Conservation (phyloP, 805 yeast genomes). For the Metschnikowia kunwiensis region DNA sequence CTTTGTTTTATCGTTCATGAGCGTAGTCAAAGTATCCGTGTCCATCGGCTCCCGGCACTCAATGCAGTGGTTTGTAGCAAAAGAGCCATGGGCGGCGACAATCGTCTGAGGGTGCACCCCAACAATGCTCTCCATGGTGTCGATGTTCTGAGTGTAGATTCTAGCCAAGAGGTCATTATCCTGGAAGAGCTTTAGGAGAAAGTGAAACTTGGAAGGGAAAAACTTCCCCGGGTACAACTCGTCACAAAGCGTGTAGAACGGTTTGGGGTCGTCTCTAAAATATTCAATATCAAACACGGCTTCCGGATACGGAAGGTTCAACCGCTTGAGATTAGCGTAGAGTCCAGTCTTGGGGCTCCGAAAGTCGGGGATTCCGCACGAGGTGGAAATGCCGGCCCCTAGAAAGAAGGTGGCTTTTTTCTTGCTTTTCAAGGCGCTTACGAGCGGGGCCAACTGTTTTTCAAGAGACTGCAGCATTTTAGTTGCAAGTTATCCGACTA, state of each 20-base stretch:
- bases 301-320: conserved; percentile 86
- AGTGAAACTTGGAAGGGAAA: conserved; percentile 79
- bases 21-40: conserved; percentile 40
- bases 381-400: conserved; percentile 94
- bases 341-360: conserved; percentile 88
- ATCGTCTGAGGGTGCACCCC: conserved; percentile 64
- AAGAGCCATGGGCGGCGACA: conserved; percentile 94
- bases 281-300: conserved; percentile 92
- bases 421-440: conserved; percentile 28
- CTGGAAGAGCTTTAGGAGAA: conserved; percentile 63
- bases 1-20: conserved; percentile 30
- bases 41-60: conserved; percentile 61
- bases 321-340: conserved; percentile 70
- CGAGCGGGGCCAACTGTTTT: conserved; percentile 26
- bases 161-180: conserved; percentile 60
- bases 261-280: conserved; percentile 70
- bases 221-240: conserved; percentile 89
- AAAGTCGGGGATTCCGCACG: conserved; percentile 95
- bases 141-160: conserved; percentile 90
- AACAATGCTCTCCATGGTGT: conserved; percentile 83
- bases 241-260: conserved; percentile 79
- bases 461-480: conserved; percentile 14
- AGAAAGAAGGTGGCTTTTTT: conserved; percentile 58
- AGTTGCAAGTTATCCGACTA: neutral
- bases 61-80: conserved; percentile 80